phyloP scores from a whole-genome alignment of 768 basidiomycete genomes.

The Psilocybe azurescens region DNA sequence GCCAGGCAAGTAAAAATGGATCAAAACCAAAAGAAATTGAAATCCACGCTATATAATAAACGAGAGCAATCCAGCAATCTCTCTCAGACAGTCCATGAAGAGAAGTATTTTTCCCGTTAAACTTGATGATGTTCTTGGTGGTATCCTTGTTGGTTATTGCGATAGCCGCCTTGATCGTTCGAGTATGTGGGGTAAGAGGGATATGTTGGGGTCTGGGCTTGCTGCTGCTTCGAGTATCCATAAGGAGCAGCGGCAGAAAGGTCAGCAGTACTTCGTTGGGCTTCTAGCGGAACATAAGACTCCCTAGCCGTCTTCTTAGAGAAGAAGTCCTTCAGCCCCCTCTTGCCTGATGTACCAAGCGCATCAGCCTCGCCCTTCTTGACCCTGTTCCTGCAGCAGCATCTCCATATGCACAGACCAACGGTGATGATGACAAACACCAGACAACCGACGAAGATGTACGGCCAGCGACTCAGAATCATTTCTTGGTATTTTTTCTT shows the following conservation, averaged over 20 bases:
- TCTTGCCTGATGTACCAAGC: conserved; percentile 16
- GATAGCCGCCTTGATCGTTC: conserved; percentile 7
- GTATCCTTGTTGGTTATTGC: conserved; percentile 7
- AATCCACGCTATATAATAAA: conserved; percentile 1
- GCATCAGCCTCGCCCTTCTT: conserved; percentile 13
- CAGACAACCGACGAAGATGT: conserved; percentile 68
- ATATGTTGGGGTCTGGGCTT: conserved; percentile 1
- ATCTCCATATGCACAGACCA: conserved; percentile 61
- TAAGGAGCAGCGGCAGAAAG: conserved; percentile 16
- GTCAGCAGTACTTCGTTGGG: conserved; percentile 24
- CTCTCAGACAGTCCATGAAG: conserved; percentile 2
- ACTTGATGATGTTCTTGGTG: conserved; percentile 4
- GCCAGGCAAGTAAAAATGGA: conserved; percentile 6
- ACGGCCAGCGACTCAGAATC: conserved; percentile 75
- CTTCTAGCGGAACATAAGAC: conserved; percentile 37
- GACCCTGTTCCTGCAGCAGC: conserved; percentile 46
- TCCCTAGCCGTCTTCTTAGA: conserved; percentile 30
- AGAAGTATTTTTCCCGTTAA: neutral
- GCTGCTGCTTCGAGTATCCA: conserved; percentile 9
- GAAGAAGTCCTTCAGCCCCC: conserved; percentile 21
- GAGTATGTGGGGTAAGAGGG: conserved; percentile 11
- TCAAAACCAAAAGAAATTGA: neutral
- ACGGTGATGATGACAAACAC: conserved; percentile 49
- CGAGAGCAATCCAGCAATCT: neutral
- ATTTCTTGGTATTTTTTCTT: conserved; percentile 68